phyloP scores from a whole-genome alignment of 2,329 filamentous ascomycete genomes.

The Polychaeton citri region DNA sequence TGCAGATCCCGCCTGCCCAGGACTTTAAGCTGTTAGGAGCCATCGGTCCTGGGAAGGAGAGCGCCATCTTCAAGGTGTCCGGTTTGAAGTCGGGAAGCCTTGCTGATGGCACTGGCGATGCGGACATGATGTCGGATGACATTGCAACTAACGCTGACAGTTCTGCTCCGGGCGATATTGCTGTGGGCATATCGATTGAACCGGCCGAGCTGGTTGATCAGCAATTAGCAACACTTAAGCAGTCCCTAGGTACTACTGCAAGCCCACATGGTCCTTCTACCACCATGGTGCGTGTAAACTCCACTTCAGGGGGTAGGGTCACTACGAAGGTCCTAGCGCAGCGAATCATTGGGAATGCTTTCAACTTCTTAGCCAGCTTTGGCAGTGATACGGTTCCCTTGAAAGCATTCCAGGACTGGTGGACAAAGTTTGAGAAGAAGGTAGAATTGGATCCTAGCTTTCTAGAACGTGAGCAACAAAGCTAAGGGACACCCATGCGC shows the following conservation, averaged over 20 bases:
- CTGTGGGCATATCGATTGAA: constrained; percentile 75
- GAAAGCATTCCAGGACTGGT: constrained; percentile 94
- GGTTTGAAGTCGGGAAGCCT: constrained; percentile 25
- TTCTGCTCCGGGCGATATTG: constrained; percentile 36
- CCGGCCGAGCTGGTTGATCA: constrained; percentile 56
- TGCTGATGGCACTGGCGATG: constrained; percentile 29
- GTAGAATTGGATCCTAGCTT: constrained; percentile 80
- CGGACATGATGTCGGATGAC: constrained; percentile 36
- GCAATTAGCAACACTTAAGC: constrained; percentile 50
- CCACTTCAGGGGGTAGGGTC: constrained; percentile 22
- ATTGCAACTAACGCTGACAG: constrained; percentile 9
- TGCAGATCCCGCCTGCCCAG: constrained; percentile 49
- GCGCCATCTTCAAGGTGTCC: constrained; percentile 73
- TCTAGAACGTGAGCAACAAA: constrained; percentile 53
- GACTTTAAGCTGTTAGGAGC: constrained; percentile 79
- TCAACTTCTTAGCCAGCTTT: constrained; percentile 90
- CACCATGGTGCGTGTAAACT: constrained; percentile 21
- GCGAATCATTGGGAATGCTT: constrained; percentile 89
- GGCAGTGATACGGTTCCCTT: constrained; percentile 83
- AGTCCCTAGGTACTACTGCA: constrained; percentile 22
- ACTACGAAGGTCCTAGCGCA: constrained; percentile 75
- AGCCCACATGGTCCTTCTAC: constrained; percentile 15
- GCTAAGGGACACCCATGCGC: no score
- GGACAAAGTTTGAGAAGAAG: constrained; percentile 85
- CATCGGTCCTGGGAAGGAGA: constrained; percentile 80